Percentiles rank a stretch among this genome's conserved stretches.
Evolutionary conservation across 306 rosid species (phyloP).

Genomic region (Pueraria montana): DNA sequence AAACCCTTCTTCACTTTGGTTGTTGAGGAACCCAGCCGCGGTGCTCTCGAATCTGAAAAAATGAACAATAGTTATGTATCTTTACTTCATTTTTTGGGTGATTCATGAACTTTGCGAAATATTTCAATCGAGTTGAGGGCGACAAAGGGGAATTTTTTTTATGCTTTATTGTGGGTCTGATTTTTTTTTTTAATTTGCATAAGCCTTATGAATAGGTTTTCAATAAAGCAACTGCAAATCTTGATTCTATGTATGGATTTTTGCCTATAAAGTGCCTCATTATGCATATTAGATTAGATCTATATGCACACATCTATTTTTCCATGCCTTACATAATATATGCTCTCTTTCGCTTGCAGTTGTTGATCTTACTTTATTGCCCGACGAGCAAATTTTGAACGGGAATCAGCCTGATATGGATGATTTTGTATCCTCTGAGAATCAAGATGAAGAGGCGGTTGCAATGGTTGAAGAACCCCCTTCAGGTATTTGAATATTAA

Average conservation of each 20-base stretch:
- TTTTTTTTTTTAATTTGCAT: slow-evolving; percentile 1
- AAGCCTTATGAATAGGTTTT: background rate
- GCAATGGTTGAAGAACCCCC: slow-evolving; percentile 83
- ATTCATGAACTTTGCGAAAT: slow-evolving; percentile 8
- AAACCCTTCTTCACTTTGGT: slow-evolving; percentile 28
- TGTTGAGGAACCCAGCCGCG: background rate
- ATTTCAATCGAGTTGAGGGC: background rate
- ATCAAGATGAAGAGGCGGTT: slow-evolving; percentile 77
- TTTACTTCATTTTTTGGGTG: slow-evolving; percentile 22
- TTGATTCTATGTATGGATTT: background rate
- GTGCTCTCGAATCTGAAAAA: background rate
- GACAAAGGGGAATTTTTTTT: background rate
- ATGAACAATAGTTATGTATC: background rate
- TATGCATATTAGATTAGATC: background rate
- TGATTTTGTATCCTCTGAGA: slow-evolving; percentile 64
- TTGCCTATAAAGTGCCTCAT: background rate
- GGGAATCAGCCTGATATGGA: slow-evolving; percentile 81
- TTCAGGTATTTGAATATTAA: slow-evolving; percentile 62
- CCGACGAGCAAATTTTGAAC: slow-evolving; percentile 74
- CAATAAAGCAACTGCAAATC: background rate
- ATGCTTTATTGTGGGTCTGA: background rate
- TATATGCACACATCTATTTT: background rate
- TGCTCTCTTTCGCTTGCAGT: slow-evolving; percentile 51
- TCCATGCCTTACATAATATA: slow-evolving; percentile 7
- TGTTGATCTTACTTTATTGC: slow-evolving; percentile 67